These are phyloP conservation scores for Porcisia deanei DNA, from an alignment of 208 protist genomes.

Conservation along the genomic window DNA sequence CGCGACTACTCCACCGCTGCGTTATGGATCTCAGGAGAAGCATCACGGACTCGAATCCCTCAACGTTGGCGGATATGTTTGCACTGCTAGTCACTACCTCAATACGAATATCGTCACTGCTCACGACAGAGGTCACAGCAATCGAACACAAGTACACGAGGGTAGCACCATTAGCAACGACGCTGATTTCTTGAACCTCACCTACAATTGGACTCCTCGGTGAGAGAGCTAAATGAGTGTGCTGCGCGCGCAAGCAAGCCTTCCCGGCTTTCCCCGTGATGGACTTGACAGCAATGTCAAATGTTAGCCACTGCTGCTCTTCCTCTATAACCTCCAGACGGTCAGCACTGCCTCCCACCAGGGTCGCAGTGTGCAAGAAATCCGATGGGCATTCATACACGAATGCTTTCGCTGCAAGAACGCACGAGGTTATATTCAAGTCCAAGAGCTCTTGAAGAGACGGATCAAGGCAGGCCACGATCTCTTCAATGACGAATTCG, in stretches of 20 bases:
- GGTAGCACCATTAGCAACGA: slow-evolving; percentile 1
- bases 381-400: slow-evolving; percentile 3
- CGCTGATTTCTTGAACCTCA: slow-evolving; percentile 14
- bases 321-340: not conserved
- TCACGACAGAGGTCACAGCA: not conserved
- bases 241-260: slow-evolving; percentile 10
- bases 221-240: not conserved
- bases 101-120: not conserved
- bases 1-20: slow-evolving; percentile 6
- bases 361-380: not conserved
- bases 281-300: slow-evolving; percentile 10
- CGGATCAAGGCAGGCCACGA: slow-evolving; percentile 15
- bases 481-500: slow-evolving; percentile 6
- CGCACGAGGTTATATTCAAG: slow-evolving; percentile 13
- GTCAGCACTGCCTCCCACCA: not conserved
- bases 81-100: slow-evolving; percentile 14
- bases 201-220: slow-evolving; percentile 3
- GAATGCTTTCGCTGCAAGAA: slow-evolving; percentile 20
- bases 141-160: slow-evolving; percentile 26
- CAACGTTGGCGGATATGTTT: slow-evolving; percentile 23
- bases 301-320: slow-evolving; percentile 10
- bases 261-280: slow-evolving; percentile 16
- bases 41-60: slow-evolving; percentile 25
- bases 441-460: slow-evolving; percentile 26
- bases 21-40: slow-evolving; percentile 7